These are phyloP conservation scores for Thielaviopsis populi DNA, from an alignment of 2,329 filamentous ascomycete genomes.

Conservation along the genomic window DNA sequence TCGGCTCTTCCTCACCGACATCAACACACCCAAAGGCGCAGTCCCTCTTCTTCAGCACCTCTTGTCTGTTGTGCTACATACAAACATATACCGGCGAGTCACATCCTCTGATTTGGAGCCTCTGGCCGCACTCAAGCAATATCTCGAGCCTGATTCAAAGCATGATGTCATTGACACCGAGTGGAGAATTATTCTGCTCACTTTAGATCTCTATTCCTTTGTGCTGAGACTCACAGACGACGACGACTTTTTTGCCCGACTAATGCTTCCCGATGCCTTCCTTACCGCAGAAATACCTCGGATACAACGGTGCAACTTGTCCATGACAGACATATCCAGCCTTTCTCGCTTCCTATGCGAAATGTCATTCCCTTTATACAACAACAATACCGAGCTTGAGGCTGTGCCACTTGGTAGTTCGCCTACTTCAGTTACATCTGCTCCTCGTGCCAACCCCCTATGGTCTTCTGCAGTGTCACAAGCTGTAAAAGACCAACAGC, in stretches of 20 bases:
- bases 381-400: conserved; percentile 50
- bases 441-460: not conserved
- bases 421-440: not conserved
- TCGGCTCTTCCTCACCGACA: conserved; percentile 72
- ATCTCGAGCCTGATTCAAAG: not conserved
- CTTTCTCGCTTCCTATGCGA: conserved; percentile 81
- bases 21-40: conserved; percentile 30
- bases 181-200: conserved; percentile 79
- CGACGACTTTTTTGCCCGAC: conserved; percentile 71
- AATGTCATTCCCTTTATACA: conserved; percentile 76
- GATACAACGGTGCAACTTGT: conserved; percentile 50
- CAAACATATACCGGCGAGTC: conserved; percentile 21
- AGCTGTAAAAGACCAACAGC: conserved; percentile 16
- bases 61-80: conserved; percentile 48
- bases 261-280: conserved; percentile 23
- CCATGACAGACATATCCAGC: conserved; percentile 52
- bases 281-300: conserved; percentile 29
- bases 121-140: conserved; percentile 1
- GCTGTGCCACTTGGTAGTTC: not conserved
- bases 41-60: conserved; percentile 67
- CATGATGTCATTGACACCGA: conserved; percentile 34
- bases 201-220: conserved; percentile 88
- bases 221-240: conserved; percentile 87
- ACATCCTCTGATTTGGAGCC: conserved; percentile 5
- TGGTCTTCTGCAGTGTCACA: not conserved